Evolutionary conservation across 208 protist genomes (phyloP).

Genomic region (Trypanosoma rangeli): DNA sequence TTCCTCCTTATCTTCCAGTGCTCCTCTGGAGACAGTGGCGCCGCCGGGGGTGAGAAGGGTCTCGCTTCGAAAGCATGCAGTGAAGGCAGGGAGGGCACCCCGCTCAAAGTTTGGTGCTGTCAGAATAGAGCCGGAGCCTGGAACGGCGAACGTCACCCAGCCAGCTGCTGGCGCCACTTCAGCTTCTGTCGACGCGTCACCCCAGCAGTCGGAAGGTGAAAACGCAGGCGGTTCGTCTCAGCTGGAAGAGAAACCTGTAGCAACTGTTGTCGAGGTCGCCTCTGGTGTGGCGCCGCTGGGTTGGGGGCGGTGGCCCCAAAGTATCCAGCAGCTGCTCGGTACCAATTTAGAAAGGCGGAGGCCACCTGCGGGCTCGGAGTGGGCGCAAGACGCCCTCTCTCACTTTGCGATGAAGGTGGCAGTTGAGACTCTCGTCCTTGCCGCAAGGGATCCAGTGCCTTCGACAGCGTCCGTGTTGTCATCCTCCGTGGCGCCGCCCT

Average conservation of each 20-base stretch:
- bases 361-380: neutral
- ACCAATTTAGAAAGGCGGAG: neutral
- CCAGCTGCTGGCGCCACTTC: neutral
- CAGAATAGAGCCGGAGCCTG: constrained; percentile 1
- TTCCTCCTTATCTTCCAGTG: neutral
- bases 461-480: neutral
- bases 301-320: neutral
- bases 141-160: neutral
- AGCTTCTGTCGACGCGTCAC: neutral
- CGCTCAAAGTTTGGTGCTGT: constrained; percentile 25
- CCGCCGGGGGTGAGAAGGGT: neutral
- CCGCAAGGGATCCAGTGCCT: neutral
- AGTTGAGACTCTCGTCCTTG: neutral
- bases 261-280: neutral
- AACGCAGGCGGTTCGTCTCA: neutral
- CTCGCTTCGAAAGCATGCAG: neutral
- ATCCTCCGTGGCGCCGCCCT: neutral
- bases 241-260: neutral
- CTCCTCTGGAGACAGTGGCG: neutral
- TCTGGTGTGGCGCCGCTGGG: neutral
- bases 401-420: constrained; percentile 10
- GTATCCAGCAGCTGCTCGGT: neutral
- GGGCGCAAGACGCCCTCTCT: neutral
- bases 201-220: neutral
- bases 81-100: neutral